Base-by-base conservation (phyloP, 2,329 filamentous ascomycete genomes). In the Verticillium dahliae region DNA sequence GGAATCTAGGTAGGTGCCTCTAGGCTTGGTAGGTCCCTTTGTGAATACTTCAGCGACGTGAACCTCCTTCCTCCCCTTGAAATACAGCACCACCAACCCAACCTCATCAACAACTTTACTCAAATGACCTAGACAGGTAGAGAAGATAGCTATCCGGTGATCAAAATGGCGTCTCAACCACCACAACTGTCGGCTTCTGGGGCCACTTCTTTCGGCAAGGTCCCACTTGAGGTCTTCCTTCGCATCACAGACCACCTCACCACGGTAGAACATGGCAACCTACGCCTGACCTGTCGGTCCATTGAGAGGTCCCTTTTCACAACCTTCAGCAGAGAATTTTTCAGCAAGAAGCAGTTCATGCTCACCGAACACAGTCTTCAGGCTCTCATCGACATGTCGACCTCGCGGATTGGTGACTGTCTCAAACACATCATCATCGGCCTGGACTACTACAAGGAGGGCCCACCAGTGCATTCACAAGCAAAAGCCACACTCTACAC, bases 311-410 rank as follows among this genome's bases (percentile, higher is more conserved):
- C 76, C 1, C 74, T 88, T 13, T 84, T 84, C 70, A 75, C 79
- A 57, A 76, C 76, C 38, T 90, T 89, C 66, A 76, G 81, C 34
- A 75, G 75, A 31, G 85, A 88, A 65, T 90, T 87, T 76, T 90
- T 90, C 72, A 77, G 75, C 58, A 85, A 85, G 70, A 84, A 82
- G 67, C 86, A 89, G 68, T 90, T 89, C 72, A 86, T 88, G 82
- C 68, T 88, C 60, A 81, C 80, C 1, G 75, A 82, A 38, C 72
- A 77, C 65, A 89, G 86, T 66, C 73, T 89, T 10, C 77, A 82
- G 59, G 76, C 80, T 0, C 75, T 88, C 11, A 64, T 81, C 70
- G 75, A 81, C 67, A 84, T 85, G 39, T 79, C 82, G n/a, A 75
- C 78, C 61, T 78, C 75, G 18, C 74, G 76, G 0, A 65, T 85